Evolutionary conservation across 2,329 filamentous ascomycete species (phyloP).

Genomic region (Aspergillus piperis): DNA sequence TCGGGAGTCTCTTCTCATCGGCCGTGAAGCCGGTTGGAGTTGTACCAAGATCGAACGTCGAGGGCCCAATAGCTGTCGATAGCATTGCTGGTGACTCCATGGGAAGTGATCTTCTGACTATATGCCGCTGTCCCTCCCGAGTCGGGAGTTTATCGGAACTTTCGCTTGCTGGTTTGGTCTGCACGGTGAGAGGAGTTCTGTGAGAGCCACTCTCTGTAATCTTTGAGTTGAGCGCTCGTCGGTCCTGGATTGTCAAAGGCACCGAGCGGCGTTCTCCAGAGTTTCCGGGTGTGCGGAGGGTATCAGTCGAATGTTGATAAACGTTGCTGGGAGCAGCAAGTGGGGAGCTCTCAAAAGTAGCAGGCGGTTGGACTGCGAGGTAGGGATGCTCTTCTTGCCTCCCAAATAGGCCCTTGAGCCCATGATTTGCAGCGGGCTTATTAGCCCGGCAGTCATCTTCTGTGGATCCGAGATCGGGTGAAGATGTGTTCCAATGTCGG

Average conservation of each 20-base stretch:
- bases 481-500: slow-evolving; percentile 34
- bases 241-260: slow-evolving; percentile 38
- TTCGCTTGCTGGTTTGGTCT: slow-evolving; percentile 21
- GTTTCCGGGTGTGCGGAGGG: slow-evolving; percentile 20
- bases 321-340: slow-evolving; percentile 2
- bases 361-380: slow-evolving; percentile 10
- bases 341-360: slow-evolving; percentile 6
- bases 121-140: slow-evolving; percentile 13
- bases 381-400: slow-evolving; percentile 9
- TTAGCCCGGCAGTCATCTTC: slow-evolving; percentile 4
- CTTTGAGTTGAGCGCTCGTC: slow-evolving; percentile 38
- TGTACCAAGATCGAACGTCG: slow-evolving; percentile 19
- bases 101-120: slow-evolving; percentile 12
- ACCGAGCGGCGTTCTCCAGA: slow-evolving; percentile 8
- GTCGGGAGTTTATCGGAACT: slow-evolving; percentile 14
- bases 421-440: neutral
- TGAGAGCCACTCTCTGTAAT: slow-evolving; percentile 28
- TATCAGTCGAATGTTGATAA: neutral
- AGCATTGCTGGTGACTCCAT: slow-evolving; percentile 25
- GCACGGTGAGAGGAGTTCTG: slow-evolving; percentile 31
- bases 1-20: slow-evolving; percentile 46
- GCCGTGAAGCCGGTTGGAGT: slow-evolving; percentile 32
- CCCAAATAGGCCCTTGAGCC: neutral
- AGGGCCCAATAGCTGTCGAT: slow-evolving; percentile 18
- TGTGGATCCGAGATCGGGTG: slow-evolving; percentile 19